phyloP scores from a whole-genome alignment of 2,329 filamentous ascomycete species.

The Pseudogymnoascus sp. region DNA sequence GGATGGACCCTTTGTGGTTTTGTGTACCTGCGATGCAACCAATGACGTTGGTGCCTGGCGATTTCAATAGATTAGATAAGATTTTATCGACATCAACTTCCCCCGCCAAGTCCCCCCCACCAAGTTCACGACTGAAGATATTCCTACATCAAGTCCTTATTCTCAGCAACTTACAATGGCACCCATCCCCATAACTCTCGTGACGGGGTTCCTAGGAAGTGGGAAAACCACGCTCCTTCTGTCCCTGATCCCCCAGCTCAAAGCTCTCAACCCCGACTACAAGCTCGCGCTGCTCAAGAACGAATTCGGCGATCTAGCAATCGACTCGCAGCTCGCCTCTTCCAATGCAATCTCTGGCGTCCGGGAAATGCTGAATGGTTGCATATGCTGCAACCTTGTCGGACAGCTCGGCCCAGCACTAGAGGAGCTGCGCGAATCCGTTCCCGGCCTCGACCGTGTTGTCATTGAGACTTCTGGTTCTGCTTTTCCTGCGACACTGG shows the following conservation, averaged over 20 bases:
- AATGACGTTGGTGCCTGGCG: background rate
- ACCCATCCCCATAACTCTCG: conserved; percentile 82
- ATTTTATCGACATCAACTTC: background rate
- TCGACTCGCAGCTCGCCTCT: conserved; percentile 86
- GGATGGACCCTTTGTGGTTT: background rate
- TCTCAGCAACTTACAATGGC: conserved; percentile 38
- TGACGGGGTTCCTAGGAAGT: conserved; percentile 92
- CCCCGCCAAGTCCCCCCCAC: background rate
- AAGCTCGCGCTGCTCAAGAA: conserved; percentile 93
- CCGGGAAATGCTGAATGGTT: conserved; percentile 88
- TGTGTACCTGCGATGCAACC: background rate
- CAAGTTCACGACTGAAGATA: background rate
- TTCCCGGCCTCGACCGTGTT: conserved; percentile 65
- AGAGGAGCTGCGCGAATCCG: conserved; percentile 55
- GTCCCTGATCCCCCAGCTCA: conserved; percentile 85
- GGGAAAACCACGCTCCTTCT: conserved; percentile 96
- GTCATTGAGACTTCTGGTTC: conserved; percentile 83
- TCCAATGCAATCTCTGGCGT: conserved; percentile 80
- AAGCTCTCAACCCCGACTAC: conserved; percentile 64
- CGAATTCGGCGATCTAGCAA: conserved; percentile 89
- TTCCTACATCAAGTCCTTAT: background rate
- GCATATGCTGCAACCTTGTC: conserved; percentile 98
- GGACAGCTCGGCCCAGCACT: conserved; percentile 81
- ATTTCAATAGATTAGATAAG: conserved; percentile 1
- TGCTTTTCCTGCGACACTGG: conserved; percentile 56